phyloP scores from a whole-genome alignment of 176 grass and related monocot genomes.

The Oryza australiensis region DNA sequence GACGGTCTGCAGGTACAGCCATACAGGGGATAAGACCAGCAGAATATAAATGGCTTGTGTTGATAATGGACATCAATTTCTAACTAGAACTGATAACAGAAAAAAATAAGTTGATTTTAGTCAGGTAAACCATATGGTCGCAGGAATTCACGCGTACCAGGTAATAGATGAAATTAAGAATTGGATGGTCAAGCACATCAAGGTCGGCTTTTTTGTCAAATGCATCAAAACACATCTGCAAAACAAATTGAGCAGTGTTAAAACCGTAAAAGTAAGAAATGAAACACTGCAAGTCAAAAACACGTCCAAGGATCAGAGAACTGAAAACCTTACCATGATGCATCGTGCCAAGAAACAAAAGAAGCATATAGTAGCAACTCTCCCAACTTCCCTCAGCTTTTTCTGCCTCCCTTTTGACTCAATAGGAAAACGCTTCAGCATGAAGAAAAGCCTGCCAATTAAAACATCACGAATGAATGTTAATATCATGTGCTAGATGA shows the following conservation, averaged over 20 bases:
- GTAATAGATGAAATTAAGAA: slow-evolving; percentile 83
- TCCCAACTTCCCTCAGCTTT: slow-evolving; percentile 86
- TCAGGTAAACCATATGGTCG: not conserved
- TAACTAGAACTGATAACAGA: not conserved
- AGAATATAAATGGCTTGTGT: not conserved
- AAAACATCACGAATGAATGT: slow-evolving; percentile 5
- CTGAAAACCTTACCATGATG: slow-evolving; percentile 62
- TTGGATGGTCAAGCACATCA: slow-evolving; percentile 75
- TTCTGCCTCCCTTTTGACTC: slow-evolving; percentile 82
- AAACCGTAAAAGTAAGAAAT: not conserved
- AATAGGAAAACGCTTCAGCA: slow-evolving; percentile 74
- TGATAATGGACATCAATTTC: not conserved
- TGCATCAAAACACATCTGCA: slow-evolving; percentile 76
- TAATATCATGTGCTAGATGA: not conserved
- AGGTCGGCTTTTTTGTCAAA: slow-evolving; percentile 71
- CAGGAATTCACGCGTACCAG: slow-evolving; percentile 40
- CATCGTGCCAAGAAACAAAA: slow-evolving; percentile 71
- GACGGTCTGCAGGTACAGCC: slow-evolving; percentile 50
- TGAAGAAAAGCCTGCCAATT: slow-evolving; percentile 74
- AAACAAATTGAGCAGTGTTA: slow-evolving; percentile 20
- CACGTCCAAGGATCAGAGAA: not conserved
- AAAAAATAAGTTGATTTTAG: not conserved
- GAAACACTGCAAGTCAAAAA: not conserved
- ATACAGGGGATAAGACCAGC: not conserved
- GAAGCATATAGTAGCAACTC: slow-evolving; percentile 80